Evolutionary conservation across 306 rosid species (phyloP).

Genomic region (Delonix regia): DNA sequence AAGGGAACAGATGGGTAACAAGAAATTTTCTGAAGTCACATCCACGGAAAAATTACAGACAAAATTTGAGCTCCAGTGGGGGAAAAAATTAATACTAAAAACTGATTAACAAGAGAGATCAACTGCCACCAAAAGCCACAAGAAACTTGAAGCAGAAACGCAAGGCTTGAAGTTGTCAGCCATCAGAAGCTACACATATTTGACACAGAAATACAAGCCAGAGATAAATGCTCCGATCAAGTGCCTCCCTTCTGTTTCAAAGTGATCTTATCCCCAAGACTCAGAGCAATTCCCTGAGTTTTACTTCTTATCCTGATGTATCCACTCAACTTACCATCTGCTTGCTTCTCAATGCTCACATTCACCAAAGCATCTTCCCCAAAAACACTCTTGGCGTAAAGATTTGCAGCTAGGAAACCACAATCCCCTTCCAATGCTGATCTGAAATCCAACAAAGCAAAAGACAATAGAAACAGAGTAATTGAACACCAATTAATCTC

Average conservation of each 20-base stretch:
- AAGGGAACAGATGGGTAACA: slow-evolving; percentile 37
- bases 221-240: slow-evolving; percentile 42
- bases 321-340: slow-evolving; percentile 86
- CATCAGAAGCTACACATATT: slow-evolving; percentile 45
- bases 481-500: slow-evolving; percentile 22
- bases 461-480: slow-evolving; percentile 22
- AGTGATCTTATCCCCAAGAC: slow-evolving; percentile 98
- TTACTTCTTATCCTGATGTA: slow-evolving; percentile 98
- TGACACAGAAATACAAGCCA: slow-evolving; percentile 39
- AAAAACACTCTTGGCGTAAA: slow-evolving; percentile 94
- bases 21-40: slow-evolving; percentile 35
- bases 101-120: neutral
- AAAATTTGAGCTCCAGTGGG: slow-evolving; percentile 42
- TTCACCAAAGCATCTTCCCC: slow-evolving; percentile 99
- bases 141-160: slow-evolving; percentile 36
- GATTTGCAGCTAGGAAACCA: slow-evolving; percentile 94
- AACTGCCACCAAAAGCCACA: slow-evolving; percentile 46
- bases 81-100: neutral
- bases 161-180: slow-evolving; percentile 36
- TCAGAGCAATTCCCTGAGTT: slow-evolving; percentile 97
- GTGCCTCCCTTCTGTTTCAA: slow-evolving; percentile 91
- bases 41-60: slow-evolving; percentile 45
- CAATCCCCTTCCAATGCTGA: slow-evolving; percentile 97
- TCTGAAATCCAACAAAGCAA: slow-evolving; percentile 46
- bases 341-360: slow-evolving; percentile 89